phyloP scores from a whole-genome alignment of 2,329 filamentous ascomycete species.

The Zymoseptoria passerinii region DNA sequence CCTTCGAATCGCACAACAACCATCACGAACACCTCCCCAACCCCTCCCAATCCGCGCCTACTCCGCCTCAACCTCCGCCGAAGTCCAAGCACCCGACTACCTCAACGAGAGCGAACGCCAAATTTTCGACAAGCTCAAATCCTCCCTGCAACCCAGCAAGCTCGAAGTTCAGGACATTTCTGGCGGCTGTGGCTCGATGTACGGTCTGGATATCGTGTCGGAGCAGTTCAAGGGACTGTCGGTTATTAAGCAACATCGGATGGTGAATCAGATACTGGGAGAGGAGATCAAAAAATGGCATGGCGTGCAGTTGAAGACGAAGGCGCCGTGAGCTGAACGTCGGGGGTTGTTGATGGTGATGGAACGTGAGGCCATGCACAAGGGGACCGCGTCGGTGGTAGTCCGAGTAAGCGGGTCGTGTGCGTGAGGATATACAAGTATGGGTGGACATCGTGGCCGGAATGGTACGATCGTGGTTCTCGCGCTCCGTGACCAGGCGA shows the following conservation, averaged over 20 bases:
- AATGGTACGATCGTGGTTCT: not conserved
- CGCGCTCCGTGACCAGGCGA: not conserved
- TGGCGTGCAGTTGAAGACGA: constrained; percentile 71
- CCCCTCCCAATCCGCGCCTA: not conserved
- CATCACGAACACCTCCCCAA: not conserved
- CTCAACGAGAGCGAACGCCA: constrained; percentile 39
- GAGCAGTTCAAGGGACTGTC: constrained; percentile 60
- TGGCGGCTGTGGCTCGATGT: constrained; percentile 81
- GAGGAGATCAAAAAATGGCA: constrained; percentile 77
- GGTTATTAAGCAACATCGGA: constrained; percentile 72
- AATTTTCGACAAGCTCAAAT: constrained; percentile 41
- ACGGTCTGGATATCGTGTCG: constrained; percentile 69
- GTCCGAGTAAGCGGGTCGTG: not conserved
- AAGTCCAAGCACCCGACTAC: constrained; percentile 38
- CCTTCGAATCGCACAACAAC: not conserved
- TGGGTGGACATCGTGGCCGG: too few relatives aligned
- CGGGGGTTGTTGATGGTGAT: not conserved
- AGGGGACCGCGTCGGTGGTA: not conserved
- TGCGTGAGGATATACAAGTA: not conserved
- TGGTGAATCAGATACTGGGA: constrained; percentile 67
- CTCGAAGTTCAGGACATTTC: constrained; percentile 65
- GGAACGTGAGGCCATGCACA: not conserved
- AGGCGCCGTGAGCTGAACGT: constrained; percentile 33
- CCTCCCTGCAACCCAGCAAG: constrained; percentile 35
- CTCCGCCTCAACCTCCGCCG: not conserved